phyloP scores from a whole-genome alignment of 495 filamentous ascomycete genomes.

The Daldinia decipiens region DNA sequence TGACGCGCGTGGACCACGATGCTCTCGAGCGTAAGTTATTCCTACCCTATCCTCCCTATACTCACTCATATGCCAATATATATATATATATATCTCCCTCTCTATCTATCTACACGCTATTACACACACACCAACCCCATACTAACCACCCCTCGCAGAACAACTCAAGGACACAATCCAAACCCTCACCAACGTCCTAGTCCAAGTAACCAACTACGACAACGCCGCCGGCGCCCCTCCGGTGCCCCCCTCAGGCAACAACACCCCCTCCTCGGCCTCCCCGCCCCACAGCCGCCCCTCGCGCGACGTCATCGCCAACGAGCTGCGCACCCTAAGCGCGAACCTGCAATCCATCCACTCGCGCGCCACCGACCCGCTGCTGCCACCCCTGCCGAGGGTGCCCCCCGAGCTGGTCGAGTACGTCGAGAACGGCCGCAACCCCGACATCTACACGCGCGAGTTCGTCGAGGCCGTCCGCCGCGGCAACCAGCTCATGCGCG shows the following conservation, averaged over 20 bases:
- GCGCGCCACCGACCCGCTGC: conserved; percentile 56
- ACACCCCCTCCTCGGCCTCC: conserved; percentile 50
- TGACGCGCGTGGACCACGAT: conserved; percentile 56
- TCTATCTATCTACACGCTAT: no score
- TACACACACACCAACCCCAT: no score
- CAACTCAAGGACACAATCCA: conserved; percentile 80
- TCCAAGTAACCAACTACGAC: conserved; percentile 77
- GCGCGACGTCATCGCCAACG: conserved; percentile 55
- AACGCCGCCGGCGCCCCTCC: conserved; percentile 61
- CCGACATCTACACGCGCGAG: conserved; percentile 97
- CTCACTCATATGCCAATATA: no score
- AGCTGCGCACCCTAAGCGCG: conserved; percentile 52
- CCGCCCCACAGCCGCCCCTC: conserved; percentile 55
- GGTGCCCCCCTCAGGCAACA: conserved; percentile 39
- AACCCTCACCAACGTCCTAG: conserved; percentile 83
- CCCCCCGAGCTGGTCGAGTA: conserved; percentile 94
- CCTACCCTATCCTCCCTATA: neutral
- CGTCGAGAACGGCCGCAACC: conserved; percentile 92
- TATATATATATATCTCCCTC: no score
- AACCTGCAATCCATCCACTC: conserved; percentile 59
- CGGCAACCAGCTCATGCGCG: conserved; percentile 84
- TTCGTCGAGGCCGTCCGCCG: conserved; percentile 91
- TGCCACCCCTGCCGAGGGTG: conserved; percentile 60
- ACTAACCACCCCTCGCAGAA: conserved; percentile 49
- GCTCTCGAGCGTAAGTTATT: conserved; percentile 55